Evolutionary conservation across 371 early-diverging fungal genomes (phyloP).

Genomic region (Mortierella sp.): DNA sequence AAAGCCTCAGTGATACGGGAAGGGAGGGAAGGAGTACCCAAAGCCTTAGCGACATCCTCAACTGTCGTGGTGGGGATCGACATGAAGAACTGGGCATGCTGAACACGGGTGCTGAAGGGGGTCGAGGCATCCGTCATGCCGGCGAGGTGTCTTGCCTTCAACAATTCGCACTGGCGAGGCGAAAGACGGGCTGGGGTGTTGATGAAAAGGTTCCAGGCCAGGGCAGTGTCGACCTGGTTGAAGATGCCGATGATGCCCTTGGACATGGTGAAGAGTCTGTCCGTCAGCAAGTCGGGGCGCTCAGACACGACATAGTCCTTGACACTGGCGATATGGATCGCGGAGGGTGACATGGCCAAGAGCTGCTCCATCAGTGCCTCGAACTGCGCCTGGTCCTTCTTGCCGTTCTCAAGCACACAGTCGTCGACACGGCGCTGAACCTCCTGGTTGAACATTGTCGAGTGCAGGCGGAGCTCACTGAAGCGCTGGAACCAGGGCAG

Average conservation of each 20-base stretch:
- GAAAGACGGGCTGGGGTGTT: conserved; percentile 20
- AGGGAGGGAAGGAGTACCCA: conserved; percentile 42
- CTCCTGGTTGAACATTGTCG: conserved; percentile 16
- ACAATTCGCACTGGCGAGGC: conserved; percentile 43
- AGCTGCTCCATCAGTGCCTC: conserved; percentile 27
- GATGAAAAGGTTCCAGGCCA: conserved; percentile 36
- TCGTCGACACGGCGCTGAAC: conserved; percentile 2
- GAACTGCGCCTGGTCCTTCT: conserved; percentile 23
- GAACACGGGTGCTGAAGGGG: conserved; percentile 38
- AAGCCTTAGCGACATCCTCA: conserved; percentile 42
- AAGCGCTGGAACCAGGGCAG: conserved; percentile 29
- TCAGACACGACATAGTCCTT: conserved; percentile 17
- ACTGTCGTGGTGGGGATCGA: conserved; percentile 43
- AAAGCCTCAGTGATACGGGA: conserved; percentile 48
- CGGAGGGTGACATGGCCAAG: conserved; percentile 36
- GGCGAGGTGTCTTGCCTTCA: conserved; percentile 35
- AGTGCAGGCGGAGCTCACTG: conserved; percentile 24
- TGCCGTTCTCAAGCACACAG: conserved; percentile 27
- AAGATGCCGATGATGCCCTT: conserved; percentile 36
- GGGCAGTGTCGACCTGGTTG: conserved; percentile 30
- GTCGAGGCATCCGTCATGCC: conserved; percentile 43
- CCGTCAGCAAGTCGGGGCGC: conserved; percentile 33
- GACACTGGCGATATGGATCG: conserved; percentile 23
- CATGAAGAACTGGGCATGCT: conserved; percentile 46
- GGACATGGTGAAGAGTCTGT: conserved; percentile 30